Evolutionary conservation across 495 filamentous ascomycete genomes (phyloP).

Genomic region (Penicillium soppii): DNA sequence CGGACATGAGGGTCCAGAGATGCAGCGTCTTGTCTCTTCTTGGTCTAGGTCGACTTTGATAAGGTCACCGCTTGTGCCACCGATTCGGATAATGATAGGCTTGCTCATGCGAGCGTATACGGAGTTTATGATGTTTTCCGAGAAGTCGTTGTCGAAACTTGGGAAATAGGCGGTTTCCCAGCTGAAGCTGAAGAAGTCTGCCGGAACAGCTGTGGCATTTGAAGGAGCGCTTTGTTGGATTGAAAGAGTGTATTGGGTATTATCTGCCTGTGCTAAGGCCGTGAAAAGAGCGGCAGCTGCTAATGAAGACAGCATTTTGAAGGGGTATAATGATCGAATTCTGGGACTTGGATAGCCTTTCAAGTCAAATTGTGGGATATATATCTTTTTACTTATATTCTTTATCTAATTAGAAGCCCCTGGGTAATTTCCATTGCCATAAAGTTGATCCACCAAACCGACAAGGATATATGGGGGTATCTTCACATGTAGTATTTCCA

Average conservation of each 20-base stretch:
- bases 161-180: constrained; percentile 19
- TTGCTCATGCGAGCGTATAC: constrained; percentile 16
- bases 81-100: constrained; percentile 20
- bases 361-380: not conserved
- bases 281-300: not conserved
- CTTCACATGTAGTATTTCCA: not conserved
- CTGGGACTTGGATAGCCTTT: not conserved
- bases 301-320: not conserved
- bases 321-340: not conserved
- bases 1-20: constrained; percentile 1
- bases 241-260: not conserved
- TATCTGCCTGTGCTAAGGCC: not conserved
- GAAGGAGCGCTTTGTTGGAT: constrained; percentile 3
- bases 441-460: not conserved
- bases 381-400: not conserved
- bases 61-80: constrained; percentile 22
- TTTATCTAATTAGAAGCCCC: not conserved
- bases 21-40: constrained; percentile 2
- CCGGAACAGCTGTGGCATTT: constrained; percentile 12
- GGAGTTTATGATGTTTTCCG: constrained; percentile 19
- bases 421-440: not conserved
- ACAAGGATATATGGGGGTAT: not conserved
- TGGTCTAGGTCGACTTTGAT: constrained; percentile 12
- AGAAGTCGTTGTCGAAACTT: constrained; percentile 17
- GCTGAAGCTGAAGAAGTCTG: constrained; percentile 27